A percentile compares a stretch with the other conserved stretches of the same genome.
phyloP scores from a whole-genome alignment of 176 grass and related monocot genomes.

The Cocos nucifera region DNA sequence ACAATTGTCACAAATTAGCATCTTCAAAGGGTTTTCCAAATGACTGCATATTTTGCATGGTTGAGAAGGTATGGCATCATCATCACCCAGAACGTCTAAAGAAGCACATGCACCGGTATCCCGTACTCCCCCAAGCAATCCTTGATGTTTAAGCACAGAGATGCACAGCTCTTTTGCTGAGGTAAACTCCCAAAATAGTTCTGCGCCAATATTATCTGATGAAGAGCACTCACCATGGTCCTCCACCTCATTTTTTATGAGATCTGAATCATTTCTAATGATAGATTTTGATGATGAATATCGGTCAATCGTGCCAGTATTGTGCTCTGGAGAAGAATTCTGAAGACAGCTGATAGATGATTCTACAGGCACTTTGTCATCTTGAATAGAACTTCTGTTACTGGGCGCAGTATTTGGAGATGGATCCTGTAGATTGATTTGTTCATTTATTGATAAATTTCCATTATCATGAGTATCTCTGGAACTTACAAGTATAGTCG shows the following conservation, averaged over 20 bases:
- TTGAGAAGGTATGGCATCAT: conserved; percentile 30
- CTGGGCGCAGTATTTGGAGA: not conserved
- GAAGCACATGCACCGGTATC: conserved; percentile 8
- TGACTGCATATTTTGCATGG: conserved; percentile 47
- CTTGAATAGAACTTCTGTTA: not conserved
- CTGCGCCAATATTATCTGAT: conserved; percentile 25
- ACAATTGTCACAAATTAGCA: conserved; percentile 90
- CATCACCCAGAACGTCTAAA: conserved; percentile 18
- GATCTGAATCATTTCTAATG: conserved; percentile 16
- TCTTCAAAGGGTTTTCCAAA: conserved; percentile 42
- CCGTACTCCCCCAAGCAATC: conserved; percentile 30
- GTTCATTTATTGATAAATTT: conserved; percentile 8
- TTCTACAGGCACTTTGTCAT: not conserved
- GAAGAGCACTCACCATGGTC: conserved; percentile 43
- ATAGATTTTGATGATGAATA: conserved; percentile 18
- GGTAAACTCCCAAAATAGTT: conserved; percentile 20
- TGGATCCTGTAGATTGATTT: not conserved
- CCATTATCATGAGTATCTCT: conserved; percentile 18
- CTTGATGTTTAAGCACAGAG: conserved; percentile 48
- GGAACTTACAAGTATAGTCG: conserved; percentile 10
- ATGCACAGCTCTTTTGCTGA: conserved; percentile 74
- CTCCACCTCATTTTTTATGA: conserved; percentile 22
- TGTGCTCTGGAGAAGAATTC: not conserved
- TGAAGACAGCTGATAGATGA: not conserved
- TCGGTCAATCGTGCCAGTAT: conserved; percentile 19